These are phyloP conservation scores for Tylopilus subfusipes DNA, from an alignment of 768 basidiomycete genomes.

Conservation along the genomic window DNA sequence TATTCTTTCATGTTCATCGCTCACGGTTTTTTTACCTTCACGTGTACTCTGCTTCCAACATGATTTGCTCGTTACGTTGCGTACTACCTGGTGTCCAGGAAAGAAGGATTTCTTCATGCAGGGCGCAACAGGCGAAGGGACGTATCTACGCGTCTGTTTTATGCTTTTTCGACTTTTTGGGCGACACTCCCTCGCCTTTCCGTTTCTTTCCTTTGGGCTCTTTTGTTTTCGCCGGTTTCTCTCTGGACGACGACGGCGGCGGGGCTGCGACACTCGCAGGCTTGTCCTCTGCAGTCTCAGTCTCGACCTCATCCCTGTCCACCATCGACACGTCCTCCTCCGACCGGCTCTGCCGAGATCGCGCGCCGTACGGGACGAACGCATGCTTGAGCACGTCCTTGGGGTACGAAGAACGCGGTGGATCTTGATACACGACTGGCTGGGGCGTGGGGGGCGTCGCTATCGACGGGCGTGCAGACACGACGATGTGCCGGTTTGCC, in stretches of 20 bases:
- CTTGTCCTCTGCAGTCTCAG: conserved; percentile 25
- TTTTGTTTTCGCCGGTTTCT: conserved; percentile 16
- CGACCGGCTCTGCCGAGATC: conserved; percentile 8
- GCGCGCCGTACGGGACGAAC: conserved; percentile 62
- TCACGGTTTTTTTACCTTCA: conserved; percentile 20
- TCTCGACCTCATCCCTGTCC: conserved; percentile 25
- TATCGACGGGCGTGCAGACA: conserved; percentile 47
- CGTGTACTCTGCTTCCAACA: conserved; percentile 21
- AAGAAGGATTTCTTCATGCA: neutral
- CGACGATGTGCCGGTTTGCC: conserved; percentile 54
- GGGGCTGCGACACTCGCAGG: conserved; percentile 1
- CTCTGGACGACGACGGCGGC: neutral
- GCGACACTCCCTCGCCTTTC: conserved; percentile 45
- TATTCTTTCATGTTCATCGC: conserved; percentile 30
- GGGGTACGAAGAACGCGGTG: conserved; percentile 56
- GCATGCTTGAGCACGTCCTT: conserved; percentile 58
- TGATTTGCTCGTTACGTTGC: conserved; percentile 24
- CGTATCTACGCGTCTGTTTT: conserved; percentile 26
- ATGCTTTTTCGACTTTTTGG: conserved; percentile 49
- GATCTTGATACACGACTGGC: conserved; percentile 40
- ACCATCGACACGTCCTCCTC: conserved; percentile 19
- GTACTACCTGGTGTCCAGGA: conserved; percentile 16
- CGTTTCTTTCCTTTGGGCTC: conserved; percentile 39
- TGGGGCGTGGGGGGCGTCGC: conserved; percentile 20
- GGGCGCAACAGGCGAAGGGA: neutral